Evolutionary conservation across 2,329 filamentous ascomycete species (phyloP), one percentile per base, ranked within the genome.

Genomic region (Myriosclerotinia curreyana): DNA sequence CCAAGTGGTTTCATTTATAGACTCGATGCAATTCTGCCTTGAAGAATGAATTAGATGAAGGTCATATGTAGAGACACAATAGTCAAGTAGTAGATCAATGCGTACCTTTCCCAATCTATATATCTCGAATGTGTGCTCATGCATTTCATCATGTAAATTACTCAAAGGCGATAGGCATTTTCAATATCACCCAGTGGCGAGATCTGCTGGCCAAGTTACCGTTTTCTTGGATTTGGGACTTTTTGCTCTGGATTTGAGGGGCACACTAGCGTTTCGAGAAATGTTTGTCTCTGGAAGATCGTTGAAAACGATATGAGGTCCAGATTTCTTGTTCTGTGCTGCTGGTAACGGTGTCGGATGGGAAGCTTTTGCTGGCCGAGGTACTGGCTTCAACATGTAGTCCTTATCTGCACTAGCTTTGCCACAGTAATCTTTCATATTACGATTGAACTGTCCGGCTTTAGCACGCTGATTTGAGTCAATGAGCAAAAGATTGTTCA

Each of bases 301-400:
- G 4, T 1, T 53, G 11, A 3, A 38, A 12, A 20, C 2, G 11
- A 22, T 38, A 1, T 25, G 1, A 8, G 20, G 6, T 15, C 5
- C 34, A 4, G 12, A 5, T 38, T 3, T 5, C 4, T 22, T 31
- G 9, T 48, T 53, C 1, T 17, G 20, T 53, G 8, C n/a, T 17
- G 0, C 1, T 8, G 4, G 31, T 38, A 12, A 38, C 36, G 34
- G 12, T 2, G 0, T 22, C n/a, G 51, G 5, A 7, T 53, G 8
- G 12, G 49, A 15, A 38, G 8, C n/a, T 38, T 38, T 5, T 38
- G 4, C 20, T 46, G 17, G 25, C 20, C 12, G 34, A 5, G 69
- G 65, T 2, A 22, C 40, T 7, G 66, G 49, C 25, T 64, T 65
- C 9, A 71, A 54, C 55, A 68, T n/a, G 14, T 69, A 71, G 0